Percentiles rank a stretch among this genome's conserved stretches.
phyloP scores from a whole-genome alignment of 805 yeast genomes.

The Yarrowia phangngaensis region DNA sequence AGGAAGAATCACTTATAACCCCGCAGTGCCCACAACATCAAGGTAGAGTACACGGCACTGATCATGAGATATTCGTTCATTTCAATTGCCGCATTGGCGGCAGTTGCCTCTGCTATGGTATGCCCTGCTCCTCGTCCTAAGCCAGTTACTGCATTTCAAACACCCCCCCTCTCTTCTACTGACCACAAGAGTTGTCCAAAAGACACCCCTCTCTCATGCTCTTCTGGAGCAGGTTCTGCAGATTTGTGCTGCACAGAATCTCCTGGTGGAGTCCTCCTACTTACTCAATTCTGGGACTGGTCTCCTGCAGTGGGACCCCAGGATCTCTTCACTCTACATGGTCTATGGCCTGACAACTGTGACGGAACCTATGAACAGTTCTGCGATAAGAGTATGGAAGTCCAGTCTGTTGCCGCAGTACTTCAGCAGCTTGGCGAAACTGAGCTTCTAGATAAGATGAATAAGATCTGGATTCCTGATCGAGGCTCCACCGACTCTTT shows the following conservation, averaged over 20 bases:
- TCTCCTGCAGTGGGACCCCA: slow-evolving; percentile 67
- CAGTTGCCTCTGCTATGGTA: slow-evolving; percentile 18
- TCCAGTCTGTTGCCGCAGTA: slow-evolving; percentile 48
- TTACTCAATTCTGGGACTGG: slow-evolving; percentile 93
- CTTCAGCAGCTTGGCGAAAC: slow-evolving; percentile 44
- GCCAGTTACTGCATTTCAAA: slow-evolving; percentile 2
- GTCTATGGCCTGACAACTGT: slow-evolving; percentile 87
- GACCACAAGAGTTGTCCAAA: slow-evolving; percentile 38
- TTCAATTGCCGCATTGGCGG: slow-evolving; percentile 3
- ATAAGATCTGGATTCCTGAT: slow-evolving; percentile 65
- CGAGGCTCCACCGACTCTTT: slow-evolving; percentile 63
- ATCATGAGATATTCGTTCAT: slow-evolving; percentile 15
- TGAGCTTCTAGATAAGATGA: slow-evolving; percentile 57
- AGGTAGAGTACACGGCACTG: not conserved
- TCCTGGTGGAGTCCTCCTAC: slow-evolving; percentile 78
- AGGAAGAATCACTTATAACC: not conserved
- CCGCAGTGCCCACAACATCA: too few relatives aligned
- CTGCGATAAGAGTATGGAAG: slow-evolving; percentile 61
- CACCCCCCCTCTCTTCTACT: slow-evolving; percentile 16
- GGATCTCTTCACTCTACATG: slow-evolving; percentile 74
- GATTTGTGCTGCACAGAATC: slow-evolving; percentile 81
- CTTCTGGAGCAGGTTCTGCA: slow-evolving; percentile 28
- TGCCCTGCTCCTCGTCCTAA: slow-evolving; percentile 7
- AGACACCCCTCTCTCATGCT: slow-evolving; percentile 40
- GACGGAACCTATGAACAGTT: slow-evolving; percentile 76